Base-by-base conservation (phyloP, 2,329 filamentous ascomycete genomes). In the Scopulariopsis brevicaulis region DNA sequence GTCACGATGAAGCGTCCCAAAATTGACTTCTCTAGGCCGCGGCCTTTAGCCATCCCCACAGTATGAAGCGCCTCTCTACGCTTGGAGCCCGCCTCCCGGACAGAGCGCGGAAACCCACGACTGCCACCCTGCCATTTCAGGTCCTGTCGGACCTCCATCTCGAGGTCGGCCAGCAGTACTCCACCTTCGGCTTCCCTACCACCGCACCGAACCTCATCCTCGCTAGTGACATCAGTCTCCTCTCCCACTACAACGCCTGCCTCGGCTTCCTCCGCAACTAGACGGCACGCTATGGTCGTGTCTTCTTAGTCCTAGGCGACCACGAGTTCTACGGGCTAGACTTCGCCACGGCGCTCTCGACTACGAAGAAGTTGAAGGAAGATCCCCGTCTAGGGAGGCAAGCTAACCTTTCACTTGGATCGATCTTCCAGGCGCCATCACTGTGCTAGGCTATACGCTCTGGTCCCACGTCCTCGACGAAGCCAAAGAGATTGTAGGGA, bases 381-480 rank as follows among this genome's bases (percentile, higher is more conserved):
- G 77, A 81, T 57, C 66, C 70, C 0, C 56, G 54, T 0, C 63
- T 80, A 14, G 58, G 57, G n/a, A 0, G 70, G 69, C 0, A 72
- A 68, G 37, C 57, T 81, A 11, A 65, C 73, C 4, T 62, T 83
- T 3, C 64, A 66, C 66, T 20, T 63, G 72, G 7, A 74, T 70
- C 61, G 65, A 70, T 20, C 43, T 48, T 58, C 65, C 69, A 1
- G 66, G 66, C 1, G 73, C 74, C 0, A 56, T 82, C n/a, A 79
- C 74, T 2, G 67, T 85, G 2, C 66, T 85, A 1, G 82, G 82
- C 6, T 83, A 78, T 61, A 82, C 80, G 1, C 70, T 85, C 0
- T 83, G 81, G 77, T 82, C 80, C 1, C 62, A 67, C 0, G 72
- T 85, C 6, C 70, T 76, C 0, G 61, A 70, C 0, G 66, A 72